phyloP scores from a whole-genome alignment of 2,329 filamentous ascomycete species.

The Penicillium psychrosexuale region DNA sequence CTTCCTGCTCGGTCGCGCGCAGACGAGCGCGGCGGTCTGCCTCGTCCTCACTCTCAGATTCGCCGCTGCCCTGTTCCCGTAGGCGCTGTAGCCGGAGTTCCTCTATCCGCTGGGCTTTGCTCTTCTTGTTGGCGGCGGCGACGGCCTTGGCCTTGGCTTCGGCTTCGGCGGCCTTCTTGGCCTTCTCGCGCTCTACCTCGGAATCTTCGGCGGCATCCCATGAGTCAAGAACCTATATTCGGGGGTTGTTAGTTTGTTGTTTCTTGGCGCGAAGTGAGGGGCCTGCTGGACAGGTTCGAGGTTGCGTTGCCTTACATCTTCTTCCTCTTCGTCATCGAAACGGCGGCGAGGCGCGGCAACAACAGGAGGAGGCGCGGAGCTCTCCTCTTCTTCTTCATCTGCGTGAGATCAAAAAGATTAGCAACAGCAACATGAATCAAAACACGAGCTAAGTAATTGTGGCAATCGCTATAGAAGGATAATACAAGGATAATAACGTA shows the following conservation, averaged over 20 bases:
- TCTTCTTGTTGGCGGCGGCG: conserved; percentile 86
- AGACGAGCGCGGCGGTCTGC: conserved; percentile 71
- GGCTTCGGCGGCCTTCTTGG: conserved; percentile 75
- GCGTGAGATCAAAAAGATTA: conserved; percentile 8
- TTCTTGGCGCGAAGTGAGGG: not conserved
- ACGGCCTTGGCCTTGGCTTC: conserved; percentile 88
- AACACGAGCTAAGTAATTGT: conserved; percentile 6
- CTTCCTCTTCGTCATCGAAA: conserved; percentile 89
- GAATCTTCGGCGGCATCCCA: conserved; percentile 98
- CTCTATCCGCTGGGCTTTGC: conserved; percentile 79
- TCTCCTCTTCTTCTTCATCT: conserved; percentile 50
- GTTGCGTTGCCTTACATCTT: conserved; percentile 63
- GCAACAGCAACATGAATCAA: not conserved
- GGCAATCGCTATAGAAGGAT: not conserved
- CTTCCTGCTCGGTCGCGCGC: conserved; percentile 75
- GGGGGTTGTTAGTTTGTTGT: not conserved
- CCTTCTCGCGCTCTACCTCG: conserved; percentile 94
- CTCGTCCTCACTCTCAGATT: conserved; percentile 65
- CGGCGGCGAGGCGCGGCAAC: conserved; percentile 56
- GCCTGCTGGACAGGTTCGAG: not conserved
- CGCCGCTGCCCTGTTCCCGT: conserved; percentile 57
- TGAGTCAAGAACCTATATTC: conserved; percentile 75
- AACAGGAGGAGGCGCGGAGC: conserved; percentile 46
- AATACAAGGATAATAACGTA: conserved; percentile 36
- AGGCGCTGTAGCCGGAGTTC: conserved; percentile 67